Percentiles rank a stretch among this genome's conserved stretches.
Evolutionary conservation across 1,284 basidiomycete genomes (phyloP).

Genomic region (Boletus calvinii): DNA sequence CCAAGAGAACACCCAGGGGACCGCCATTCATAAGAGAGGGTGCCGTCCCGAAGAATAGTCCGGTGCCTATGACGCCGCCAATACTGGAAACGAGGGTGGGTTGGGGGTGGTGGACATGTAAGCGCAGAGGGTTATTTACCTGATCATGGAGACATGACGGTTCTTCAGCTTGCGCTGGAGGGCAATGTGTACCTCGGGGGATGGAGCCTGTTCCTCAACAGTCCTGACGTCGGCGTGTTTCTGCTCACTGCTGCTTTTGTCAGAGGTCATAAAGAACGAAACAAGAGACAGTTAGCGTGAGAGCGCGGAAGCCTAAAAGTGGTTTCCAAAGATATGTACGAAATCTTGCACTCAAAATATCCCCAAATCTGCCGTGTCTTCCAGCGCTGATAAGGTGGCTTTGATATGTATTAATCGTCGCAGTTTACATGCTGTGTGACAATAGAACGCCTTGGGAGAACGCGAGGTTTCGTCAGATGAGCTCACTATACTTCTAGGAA

Average conservation of each 20-base stretch:
- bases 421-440: no score
- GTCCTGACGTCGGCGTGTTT: not conserved
- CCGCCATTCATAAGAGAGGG: conserved; percentile 31
- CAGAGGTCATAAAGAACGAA: conserved; percentile 16
- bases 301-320: not conserved
- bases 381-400: not conserved
- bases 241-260: conserved; percentile 4
- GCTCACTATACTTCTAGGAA: no score
- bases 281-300: not conserved
- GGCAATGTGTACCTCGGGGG: conserved; percentile 3
- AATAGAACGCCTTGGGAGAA: no score
- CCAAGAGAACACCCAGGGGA: conserved; percentile 35
- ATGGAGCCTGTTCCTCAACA: conserved; percentile 9
- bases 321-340: not conserved
- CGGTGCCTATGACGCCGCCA: conserved; percentile 51
- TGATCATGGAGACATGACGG: conserved; percentile 37
- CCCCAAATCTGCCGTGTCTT: no score
- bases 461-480: no score
- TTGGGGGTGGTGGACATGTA: not conserved
- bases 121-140: conserved; percentile 8
- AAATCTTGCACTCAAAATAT: no score
- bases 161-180: conserved; percentile 31
- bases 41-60: conserved; percentile 42
- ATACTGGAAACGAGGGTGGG: conserved; percentile 18
- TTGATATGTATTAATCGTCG: no score